Conservation (phyloP, 2,329 filamentous ascomycete genomes). For the Aspergillus nomiae region DNA sequence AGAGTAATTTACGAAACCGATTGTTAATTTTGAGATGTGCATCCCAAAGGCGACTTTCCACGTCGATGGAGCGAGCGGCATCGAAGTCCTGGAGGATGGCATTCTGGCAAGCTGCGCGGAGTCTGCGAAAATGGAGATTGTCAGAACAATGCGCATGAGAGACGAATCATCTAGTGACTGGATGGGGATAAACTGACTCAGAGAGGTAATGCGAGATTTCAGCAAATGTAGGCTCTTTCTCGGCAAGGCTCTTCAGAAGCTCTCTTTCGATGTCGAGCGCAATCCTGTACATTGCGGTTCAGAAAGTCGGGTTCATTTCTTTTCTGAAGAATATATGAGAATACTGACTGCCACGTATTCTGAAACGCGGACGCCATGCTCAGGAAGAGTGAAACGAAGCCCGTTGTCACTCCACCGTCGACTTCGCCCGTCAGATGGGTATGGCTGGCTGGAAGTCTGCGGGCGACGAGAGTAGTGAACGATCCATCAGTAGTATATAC, state of each 20-base stretch:
- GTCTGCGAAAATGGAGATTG: conserved; percentile 46
- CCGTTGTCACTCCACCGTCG: conserved; percentile 53
- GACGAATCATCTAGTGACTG: neutral
- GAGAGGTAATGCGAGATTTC: conserved; percentile 51
- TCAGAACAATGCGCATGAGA: conserved; percentile 5
- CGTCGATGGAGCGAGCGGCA: conserved; percentile 55
- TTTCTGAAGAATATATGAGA: conserved; percentile 14
- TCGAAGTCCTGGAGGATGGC: conserved; percentile 68
- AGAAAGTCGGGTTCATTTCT: conserved; percentile 22
- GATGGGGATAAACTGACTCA: conserved; percentile 31
- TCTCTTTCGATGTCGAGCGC: conserved; percentile 51
- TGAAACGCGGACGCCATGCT: conserved; percentile 50
- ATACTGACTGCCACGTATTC: conserved; percentile 56
- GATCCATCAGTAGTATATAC: conserved; percentile 54
- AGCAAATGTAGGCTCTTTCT: conserved; percentile 52
- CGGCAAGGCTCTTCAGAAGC: conserved; percentile 51
- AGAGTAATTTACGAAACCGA: conserved; percentile 72
- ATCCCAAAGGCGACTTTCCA: conserved; percentile 76
- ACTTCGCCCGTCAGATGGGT: conserved; percentile 60
- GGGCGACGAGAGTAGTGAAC: conserved; percentile 51
- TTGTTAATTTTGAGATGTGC: conserved; percentile 76
- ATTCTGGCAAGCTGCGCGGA: conserved; percentile 71
- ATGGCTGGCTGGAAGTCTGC: conserved; percentile 55
- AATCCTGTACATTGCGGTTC: conserved; percentile 27
- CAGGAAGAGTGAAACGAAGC: conserved; percentile 22